Evolutionary conservation across 768 basidiomycete genomes (phyloP).

Genomic region (Suillus sp.): DNA sequence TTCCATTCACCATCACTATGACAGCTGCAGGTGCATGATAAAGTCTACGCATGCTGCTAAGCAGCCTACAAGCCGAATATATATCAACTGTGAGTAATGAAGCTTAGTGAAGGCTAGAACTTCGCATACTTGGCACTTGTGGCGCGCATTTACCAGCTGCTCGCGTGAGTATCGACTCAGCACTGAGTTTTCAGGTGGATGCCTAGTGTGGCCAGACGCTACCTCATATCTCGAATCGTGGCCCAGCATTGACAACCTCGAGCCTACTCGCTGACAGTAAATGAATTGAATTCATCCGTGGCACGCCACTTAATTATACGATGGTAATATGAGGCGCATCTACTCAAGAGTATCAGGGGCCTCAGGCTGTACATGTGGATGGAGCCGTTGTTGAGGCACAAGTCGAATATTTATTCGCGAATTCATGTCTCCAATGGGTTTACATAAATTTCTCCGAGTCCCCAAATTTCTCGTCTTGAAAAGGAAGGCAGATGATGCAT

Average conservation of each 20-base stretch:
- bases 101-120: no score
- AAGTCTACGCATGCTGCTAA: neutral
- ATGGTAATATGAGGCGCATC: neutral
- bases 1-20: neutral
- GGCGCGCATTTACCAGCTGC: neutral
- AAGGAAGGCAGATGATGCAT: neutral
- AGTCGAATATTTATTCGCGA: neutral
- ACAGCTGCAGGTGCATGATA: neutral
- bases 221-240: neutral
- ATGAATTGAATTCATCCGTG: neutral
- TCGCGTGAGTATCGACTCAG: neutral
- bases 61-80: neutral
- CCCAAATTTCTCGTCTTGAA: neutral
- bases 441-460: neutral
- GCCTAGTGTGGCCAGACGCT: neutral
- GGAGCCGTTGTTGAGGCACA: neutral
- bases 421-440: neutral
- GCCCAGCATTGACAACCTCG: neutral
- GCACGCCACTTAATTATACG: neutral
- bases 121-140: neutral
- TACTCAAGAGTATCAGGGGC: neutral
- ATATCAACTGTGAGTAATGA: neutral
- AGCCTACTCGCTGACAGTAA: neutral
- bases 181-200: neutral
- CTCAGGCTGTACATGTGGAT: no score